Base-by-base conservation (phyloP, 257 asterid species). In the Gentiana dahurica region DNA sequence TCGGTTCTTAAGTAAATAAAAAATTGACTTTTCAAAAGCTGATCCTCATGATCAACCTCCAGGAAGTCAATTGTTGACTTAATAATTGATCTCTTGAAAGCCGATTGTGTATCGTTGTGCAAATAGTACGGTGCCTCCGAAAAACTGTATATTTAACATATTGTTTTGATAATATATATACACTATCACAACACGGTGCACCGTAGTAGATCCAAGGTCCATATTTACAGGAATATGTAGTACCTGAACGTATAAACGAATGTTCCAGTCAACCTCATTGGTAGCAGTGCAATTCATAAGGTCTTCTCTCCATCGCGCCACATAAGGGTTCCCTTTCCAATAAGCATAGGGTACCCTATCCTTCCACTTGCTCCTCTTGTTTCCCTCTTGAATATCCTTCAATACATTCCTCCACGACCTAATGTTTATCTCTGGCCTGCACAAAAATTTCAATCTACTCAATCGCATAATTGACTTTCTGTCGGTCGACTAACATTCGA, bases 381-480 rank as follows among this genome's bases (percentile, higher is more conserved):
- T 79, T 8, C 74, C 77, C 72, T 79, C 76, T 72, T 67, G 55
- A 45, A 89, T 70, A 3, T 84, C 94, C 74, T 70, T 69, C 64
- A 75, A 79, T 75, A 81, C 58, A 60, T 59, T 63, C 5, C 78
- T 77, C 97, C 97, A 89, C 12, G 95, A 95, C 74, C 65, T 78
- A 54, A 89, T 84, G 64, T 82, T 80, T 36, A 89, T 61, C 78
- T 89, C 97, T 1, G 95, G 86, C 95, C 97, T 89, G 34, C 15
- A 2, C 62, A 38, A 55, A 2, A 53, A 2, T 24, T 13, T 37
- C 49, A 55, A 34, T 33, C 10, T 8, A 55, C 49, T 35, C 10
- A 55, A 12, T 46, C 24, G 13, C 4, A 47, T 13, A 39, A 7
- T 41, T 57, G 65, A 56, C 86, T 89, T 78, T 96, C 86, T 55